phyloP scores from a whole-genome alignment of 23 red algal genomes.

The Pyropia yezoensis region DNA sequence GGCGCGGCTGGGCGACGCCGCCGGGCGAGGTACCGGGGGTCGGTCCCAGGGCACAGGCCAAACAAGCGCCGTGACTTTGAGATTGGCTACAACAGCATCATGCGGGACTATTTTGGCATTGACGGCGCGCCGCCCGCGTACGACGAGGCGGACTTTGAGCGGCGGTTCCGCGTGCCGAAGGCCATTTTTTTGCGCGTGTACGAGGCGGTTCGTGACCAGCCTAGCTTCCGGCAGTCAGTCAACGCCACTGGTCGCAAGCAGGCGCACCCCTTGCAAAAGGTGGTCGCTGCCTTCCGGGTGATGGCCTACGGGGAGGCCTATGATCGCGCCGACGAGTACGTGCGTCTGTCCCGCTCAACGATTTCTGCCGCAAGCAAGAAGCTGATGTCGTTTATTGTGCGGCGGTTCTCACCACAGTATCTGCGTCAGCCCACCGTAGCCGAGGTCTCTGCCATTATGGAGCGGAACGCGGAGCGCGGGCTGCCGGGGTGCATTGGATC shows the following conservation, averaged over 20 bases:
- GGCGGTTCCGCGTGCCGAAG: constrained; percentile 8
- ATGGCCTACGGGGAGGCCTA: too few species aligned
- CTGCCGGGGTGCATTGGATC: constrained; percentile 9
- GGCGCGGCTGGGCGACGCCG: too few species aligned
- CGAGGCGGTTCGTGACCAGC: neutral
- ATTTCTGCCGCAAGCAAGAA: neutral
- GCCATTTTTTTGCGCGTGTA: constrained; percentile 10
- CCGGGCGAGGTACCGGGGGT: too few species aligned
- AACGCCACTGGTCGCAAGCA: neutral
- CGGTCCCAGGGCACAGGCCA: too few species aligned
- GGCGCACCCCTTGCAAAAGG: constrained; percentile 12
- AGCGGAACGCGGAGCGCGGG: constrained; percentile 1
- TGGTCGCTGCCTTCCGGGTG: constrained; percentile 10
- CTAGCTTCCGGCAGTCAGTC: too few species aligned
- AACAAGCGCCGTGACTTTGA: neutral
- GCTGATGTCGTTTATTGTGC: constrained; percentile 7
- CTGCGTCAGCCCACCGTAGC: constrained; percentile 7
- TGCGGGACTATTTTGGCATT: constrained; percentile 2
- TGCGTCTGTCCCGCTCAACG: neutral
- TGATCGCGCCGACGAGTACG: too few species aligned
- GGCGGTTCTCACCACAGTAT: constrained; percentile 1
- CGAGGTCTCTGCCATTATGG: neutral
- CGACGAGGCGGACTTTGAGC: constrained; percentile 11
- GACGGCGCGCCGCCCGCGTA: neutral
- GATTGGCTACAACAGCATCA: neutral